Evolutionary conservation across 768 basidiomycete genomes (phyloP), one percentile per base, ranked within the genome.

Genomic region (Crepidotus variabilis): DNA sequence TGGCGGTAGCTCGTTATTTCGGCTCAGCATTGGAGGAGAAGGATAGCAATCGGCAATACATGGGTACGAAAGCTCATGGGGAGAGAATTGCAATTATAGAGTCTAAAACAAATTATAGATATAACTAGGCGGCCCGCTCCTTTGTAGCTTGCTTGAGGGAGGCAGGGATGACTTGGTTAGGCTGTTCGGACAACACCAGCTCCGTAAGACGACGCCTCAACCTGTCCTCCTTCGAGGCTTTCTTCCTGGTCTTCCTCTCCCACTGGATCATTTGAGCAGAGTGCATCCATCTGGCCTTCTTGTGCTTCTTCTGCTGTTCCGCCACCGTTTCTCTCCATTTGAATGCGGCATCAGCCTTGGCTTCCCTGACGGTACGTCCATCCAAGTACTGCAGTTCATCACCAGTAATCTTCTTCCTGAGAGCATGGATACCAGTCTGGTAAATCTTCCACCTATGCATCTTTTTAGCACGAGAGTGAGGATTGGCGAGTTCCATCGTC

Each of bases 391-490:
- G 69, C 62, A 85, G 66, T 53, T 85, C 86, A 50, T 80, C 77
- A 6, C 74, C 68, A 47, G 85, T 72, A 60, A 82, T 81, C 59
- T 83, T 71, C 57, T 78, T 73, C 48, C 87, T 73, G 53, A 88
- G 72, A 18, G 70, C 68, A 46, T 78, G 74, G 65, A 77, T 78
- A 59, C 77, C 73, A 16, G 67, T 61, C 60, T 79, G 77, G 60
- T 77, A 79, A 3, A 74, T 75, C 67, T 88, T 82, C 87, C 88
- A 93, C 60, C 92, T 83, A 50, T 75, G 75, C 63, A 88, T 85
- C 68, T 89, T 92, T 76, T 90, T 92, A 8, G 90, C 88, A 18
- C 89, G 85, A 11, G 88, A 84, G 65, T 92, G 87, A 22, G 90
- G 90, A 68, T 92, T 92, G 23, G 88, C 78, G 36, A 94, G 81